Percentiles rank a stretch among this genome's conserved stretches.
Evolutionary conservation across 1,284 basidiomycete species (phyloP).

Genomic region (Tilletia indica): DNA sequence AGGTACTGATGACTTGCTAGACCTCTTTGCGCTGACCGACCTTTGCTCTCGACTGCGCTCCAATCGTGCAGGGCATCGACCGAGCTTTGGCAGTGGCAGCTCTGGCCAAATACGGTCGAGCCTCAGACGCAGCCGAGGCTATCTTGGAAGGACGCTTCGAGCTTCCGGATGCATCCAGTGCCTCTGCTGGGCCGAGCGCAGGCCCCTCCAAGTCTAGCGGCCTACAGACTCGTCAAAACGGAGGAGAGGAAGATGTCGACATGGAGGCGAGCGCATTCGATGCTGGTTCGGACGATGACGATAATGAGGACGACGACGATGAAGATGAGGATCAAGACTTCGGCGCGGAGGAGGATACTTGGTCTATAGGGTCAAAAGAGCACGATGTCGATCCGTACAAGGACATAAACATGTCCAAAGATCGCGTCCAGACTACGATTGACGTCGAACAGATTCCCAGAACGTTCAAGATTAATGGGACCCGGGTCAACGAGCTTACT

Average conservation of each 20-base stretch:
- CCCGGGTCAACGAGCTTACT: not conserved
- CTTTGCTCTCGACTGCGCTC: not conserved
- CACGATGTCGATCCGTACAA: conserved; percentile 9
- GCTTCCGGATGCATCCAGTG: not conserved
- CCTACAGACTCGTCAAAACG: not conserved
- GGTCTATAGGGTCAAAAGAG: not conserved
- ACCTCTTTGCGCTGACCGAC: not conserved
- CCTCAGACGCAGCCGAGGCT: conserved; percentile 13
- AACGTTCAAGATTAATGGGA: not conserved
- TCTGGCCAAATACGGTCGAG: conserved; percentile 1
- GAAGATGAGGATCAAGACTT: not conserved
- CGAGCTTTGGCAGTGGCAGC: not conserved
- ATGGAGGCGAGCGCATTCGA: not conserved
- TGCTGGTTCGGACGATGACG: conserved; percentile 3
- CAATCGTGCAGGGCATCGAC: conserved; percentile 9
- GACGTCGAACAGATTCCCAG: conserved; percentile 10
- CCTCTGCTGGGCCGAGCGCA: no score
- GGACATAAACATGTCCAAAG: conserved; percentile 9
- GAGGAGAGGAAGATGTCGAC: not conserved
- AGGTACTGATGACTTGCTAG: no score
- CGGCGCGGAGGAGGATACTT: not conserved
- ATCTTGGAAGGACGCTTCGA: conserved; percentile 12
- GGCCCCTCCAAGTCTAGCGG: no score
- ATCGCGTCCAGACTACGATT: not conserved
- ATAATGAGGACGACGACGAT: conserved; percentile 3